Evolutionary conservation across 345 rosid species (phyloP).

Genomic region (Citrus glauca): DNA sequence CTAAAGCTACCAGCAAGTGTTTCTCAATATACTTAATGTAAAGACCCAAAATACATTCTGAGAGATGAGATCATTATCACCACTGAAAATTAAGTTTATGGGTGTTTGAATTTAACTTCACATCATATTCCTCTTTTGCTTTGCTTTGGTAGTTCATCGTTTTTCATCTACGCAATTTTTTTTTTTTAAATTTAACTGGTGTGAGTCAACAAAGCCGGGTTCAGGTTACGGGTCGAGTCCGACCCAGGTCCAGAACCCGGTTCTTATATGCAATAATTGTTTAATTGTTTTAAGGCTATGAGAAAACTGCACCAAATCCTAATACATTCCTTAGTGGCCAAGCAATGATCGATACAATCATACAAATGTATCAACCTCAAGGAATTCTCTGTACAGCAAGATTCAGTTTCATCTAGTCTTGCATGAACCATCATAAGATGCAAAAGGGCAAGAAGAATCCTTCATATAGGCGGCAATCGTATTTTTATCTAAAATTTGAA

Average conservation of each 20-base stretch:
- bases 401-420: neutral
- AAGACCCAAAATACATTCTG: neutral
- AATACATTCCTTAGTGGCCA: neutral
- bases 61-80: neutral
- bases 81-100: neutral
- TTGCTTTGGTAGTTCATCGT: neutral
- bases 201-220: neutral
- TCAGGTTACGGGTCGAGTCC: neutral
- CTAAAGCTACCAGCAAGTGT: neutral
- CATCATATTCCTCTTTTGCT: neutral
- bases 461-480: neutral
- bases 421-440: neutral
- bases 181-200: neutral
- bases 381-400: neutral
- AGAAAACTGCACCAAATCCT: neutral
- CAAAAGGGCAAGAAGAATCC: neutral
- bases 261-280: neutral
- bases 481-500: too few relatives aligned
- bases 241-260: neutral
- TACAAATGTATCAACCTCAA: neutral
- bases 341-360: neutral
- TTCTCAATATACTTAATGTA: too few relatives aligned
- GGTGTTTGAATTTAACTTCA: too few relatives aligned
- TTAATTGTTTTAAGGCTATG: neutral
- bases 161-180: neutral